Base-by-base conservation (phyloP, 768 basidiomycete genomes). In the Wakefieldia striispora region DNA sequence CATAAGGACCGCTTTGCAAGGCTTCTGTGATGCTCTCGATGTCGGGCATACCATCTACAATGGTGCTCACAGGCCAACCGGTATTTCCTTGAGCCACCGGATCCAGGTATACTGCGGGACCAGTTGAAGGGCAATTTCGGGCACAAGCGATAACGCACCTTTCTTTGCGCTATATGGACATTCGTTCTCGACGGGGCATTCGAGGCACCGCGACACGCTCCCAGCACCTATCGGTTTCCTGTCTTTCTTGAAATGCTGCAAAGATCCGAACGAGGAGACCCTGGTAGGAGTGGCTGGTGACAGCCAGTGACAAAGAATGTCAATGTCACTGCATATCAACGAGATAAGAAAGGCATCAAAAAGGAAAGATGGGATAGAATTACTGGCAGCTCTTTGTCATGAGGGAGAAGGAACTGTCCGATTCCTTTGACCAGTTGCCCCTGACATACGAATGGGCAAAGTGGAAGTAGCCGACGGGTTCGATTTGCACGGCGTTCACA, bases 321-420 rank as follows among this genome's bases (percentile, higher is more conserved):
- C 91, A 49, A 95, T 84, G 64, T 95, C 92, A 60, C 91, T 93
- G 60, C 11, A 49, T 37, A 39, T 36, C 29, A 21, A 29, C 17
- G n/a, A 24, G 21, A 49, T 50, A 43, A 51, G 49, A 37, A 47
- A 26, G 29, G 26, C 13, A 46, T 45, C 26, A 48, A 27, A 17
- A 27, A 36, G 17, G 40, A 41, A 33, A 35, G 35, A 45, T 42
- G 41, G 26, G 5, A 26, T 9, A 27, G 21, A 70, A 84, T 60
- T 65, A 91, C 90, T 95, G 92, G 79, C 88, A 95, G 56, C 84
- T 83, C 73, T 95, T 95, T 16, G 91, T 86, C 84, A 95, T 83
- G 44, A 95, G 77, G 13, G 86, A 82, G 66, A 94, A 94, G 20
- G 83, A 85, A 57, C 87, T 86, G 6, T 75, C 70, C 3, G 71